Evolutionary conservation across 176 grass and related monocot genomes (phyloP), one percentile per base, ranked within the genome.

Genomic region (Oryza glumipatula): DNA sequence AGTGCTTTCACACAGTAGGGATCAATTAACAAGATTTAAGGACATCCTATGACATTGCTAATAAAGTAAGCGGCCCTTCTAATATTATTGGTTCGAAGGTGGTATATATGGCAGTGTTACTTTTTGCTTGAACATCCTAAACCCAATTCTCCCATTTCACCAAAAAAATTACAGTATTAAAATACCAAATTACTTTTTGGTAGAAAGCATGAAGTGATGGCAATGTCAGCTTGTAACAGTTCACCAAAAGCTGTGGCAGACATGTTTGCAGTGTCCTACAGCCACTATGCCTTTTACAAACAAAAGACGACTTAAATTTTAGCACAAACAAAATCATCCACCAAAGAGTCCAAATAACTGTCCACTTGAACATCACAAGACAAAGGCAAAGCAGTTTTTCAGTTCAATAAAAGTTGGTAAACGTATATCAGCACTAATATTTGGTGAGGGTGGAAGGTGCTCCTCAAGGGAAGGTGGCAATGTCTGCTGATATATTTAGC

Each of bases 351-450:
- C 35, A 21, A 1, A 78, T 48, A 46, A 48, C 16, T 76, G 19
- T 28, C 74, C 44, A 76, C 43, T 61, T 87, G 44, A 80, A 80
- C 28, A 64, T 76, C 51, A 85, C 49, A 41, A 69, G 51, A 48
- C 78, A 68, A 80, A 41, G 66, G 70, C 30, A 83, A 44, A 65
- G 44, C 17, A 11, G 49, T 70, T 21, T 56, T 56, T 38, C 44
- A 30, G 71, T 65, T n/a, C 30, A 12, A 85, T 65, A 70, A 44
- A 51, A 6, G 5, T 13, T 41, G 21, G 1, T 22, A 89, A 89
- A 19, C 60, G 11, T 45, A 79, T 51, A 65, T 65, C 54, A 73
- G 47, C 61, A 75, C 65, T 89, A 51, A 49, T 67, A 33, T 45
- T 35, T 70, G 19, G 67, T 41, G 16, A 71, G 46, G 60, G 69